Conservation (phyloP, 2,329 filamentous ascomycete genomes). For the Trichoderma sp. region DNA sequence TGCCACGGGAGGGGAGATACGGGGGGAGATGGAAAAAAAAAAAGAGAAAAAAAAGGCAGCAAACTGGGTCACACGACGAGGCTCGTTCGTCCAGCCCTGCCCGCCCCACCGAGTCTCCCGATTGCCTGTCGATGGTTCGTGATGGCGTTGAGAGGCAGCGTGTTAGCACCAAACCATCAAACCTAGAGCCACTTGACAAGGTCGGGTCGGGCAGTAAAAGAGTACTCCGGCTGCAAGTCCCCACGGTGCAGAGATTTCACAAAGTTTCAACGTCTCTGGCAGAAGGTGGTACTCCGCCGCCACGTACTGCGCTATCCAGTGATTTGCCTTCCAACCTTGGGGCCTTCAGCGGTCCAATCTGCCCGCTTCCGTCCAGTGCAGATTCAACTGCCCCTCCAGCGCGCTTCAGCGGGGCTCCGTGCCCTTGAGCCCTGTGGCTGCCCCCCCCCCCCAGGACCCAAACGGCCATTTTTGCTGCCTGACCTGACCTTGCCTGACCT, state of each 20-base stretch:
- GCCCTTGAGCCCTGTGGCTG: slow-evolving; percentile 3
- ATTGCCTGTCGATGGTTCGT: neutral
- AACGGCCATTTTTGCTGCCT: neutral
- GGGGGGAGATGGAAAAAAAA: neutral
- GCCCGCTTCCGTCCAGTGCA: neutral
- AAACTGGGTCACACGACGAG: neutral
- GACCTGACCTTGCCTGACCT: slow-evolving; percentile 3
- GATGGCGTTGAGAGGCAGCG: neutral
- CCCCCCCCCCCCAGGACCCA: neutral
- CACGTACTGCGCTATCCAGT: neutral
- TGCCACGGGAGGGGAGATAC: neutral
- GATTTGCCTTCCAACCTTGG: neutral
- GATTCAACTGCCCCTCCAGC: neutral
- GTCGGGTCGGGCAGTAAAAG: neutral
- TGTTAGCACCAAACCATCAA: neutral
- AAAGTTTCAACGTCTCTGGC: too few relatives aligned
- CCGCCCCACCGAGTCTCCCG: neutral
- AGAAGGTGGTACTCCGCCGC: neutral
- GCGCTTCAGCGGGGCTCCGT: neutral
- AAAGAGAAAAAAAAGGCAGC: neutral
- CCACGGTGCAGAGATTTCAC: too few relatives aligned
- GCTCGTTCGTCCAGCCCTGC: neutral
- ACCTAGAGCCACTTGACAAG: neutral
- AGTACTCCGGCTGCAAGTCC: neutral
- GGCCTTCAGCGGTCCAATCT: neutral